phyloP scores from a whole-genome alignment of 345 rosid genomes.

The Eucalyptus coolabah region DNA sequence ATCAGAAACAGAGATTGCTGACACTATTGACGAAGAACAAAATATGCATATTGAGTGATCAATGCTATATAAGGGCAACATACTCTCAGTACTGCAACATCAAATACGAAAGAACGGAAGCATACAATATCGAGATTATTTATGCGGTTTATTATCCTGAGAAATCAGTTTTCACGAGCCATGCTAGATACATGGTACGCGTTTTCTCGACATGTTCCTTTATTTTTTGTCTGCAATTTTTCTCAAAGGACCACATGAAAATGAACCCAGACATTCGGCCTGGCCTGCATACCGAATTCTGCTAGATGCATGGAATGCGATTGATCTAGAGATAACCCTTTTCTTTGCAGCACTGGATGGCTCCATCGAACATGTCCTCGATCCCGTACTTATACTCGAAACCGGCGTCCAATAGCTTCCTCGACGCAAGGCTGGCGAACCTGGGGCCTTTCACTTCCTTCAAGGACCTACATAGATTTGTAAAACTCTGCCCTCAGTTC shows the following conservation, averaged over 20 bases:
- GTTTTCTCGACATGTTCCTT: not conserved
- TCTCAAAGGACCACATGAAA: not conserved
- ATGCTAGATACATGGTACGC: not conserved
- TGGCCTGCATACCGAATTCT: not conserved
- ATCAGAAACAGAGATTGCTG: not conserved
- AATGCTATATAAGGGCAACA: not conserved
- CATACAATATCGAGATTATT: not conserved
- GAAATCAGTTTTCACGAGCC: not conserved
- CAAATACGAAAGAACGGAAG: not conserved
- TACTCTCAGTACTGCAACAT: not conserved
- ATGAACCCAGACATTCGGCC: not conserved
- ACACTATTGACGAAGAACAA: not conserved
- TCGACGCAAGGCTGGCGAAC: not conserved
- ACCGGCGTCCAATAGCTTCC: slow-evolving; percentile 18
- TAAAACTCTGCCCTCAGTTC: not conserved
- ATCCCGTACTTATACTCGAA: slow-evolving; percentile 14
- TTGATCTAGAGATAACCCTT: slow-evolving; percentile 3
- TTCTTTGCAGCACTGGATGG: slow-evolving; percentile 8
- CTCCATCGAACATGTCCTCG: slow-evolving; percentile 17
- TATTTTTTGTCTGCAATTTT: not conserved
- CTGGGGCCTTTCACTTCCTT: not conserved
- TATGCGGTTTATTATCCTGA: not conserved
- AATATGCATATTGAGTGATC: not conserved
- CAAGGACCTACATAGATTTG: not conserved
- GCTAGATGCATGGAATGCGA: not conserved